phyloP scores from a whole-genome alignment of 2,329 filamentous ascomycete genomes.

The Cercospora sp. region DNA sequence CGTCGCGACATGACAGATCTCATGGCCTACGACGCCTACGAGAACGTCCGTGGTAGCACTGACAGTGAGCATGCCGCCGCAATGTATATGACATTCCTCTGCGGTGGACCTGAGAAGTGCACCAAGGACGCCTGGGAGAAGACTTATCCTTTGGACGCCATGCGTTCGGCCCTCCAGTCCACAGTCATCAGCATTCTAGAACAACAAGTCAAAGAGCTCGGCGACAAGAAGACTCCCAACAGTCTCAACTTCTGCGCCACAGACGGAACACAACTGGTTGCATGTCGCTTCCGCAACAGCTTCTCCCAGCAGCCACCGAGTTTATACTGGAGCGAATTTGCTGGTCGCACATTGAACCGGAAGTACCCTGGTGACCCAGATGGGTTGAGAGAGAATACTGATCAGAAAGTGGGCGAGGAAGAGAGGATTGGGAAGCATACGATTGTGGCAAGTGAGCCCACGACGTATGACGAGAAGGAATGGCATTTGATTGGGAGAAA shows the following conservation, averaged over 20 bases:
- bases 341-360: constrained; percentile 54
- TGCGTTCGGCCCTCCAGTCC: constrained; percentile 47
- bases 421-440: constrained; percentile 51
- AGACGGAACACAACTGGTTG: constrained; percentile 52
- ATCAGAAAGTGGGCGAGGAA: constrained; percentile 34
- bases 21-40: constrained; percentile 50
- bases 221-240: constrained; percentile 45
- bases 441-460: constrained; percentile 55
- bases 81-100: constrained; percentile 49
- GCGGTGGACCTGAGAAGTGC: constrained; percentile 23
- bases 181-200: constrained; percentile 43
- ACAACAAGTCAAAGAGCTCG: constrained; percentile 45
- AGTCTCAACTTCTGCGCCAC: constrained; percentile 55
- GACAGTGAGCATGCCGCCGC: constrained; percentile 54
- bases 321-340: constrained; percentile 49
- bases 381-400: constrained; percentile 38
- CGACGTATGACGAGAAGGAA: constrained; percentile 52
- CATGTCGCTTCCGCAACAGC: constrained; percentile 55
- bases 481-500: constrained; percentile 54
- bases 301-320: constrained; percentile 51
- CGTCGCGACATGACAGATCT: constrained; percentile 48
- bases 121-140: constrained; percentile 34
- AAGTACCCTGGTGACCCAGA: constrained; percentile 54
- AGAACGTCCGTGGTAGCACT: constrained; percentile 51
- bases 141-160: constrained; percentile 44